These are phyloP conservation scores for Solanum corneliomulleri DNA, from an alignment of 257 asterid species.

Conservation along the genomic window DNA sequence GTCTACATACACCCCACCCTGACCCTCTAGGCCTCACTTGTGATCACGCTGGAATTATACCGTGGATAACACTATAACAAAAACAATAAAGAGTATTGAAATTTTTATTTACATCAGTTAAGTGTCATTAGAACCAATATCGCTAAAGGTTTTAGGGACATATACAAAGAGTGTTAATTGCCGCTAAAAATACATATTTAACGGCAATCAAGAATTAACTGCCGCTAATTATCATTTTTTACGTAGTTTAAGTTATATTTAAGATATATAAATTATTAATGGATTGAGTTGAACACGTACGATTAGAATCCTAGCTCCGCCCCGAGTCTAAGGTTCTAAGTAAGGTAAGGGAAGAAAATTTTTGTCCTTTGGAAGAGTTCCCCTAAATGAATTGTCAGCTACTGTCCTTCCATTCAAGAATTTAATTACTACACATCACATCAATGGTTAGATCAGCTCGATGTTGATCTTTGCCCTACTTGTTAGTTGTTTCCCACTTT, in stretches of 20 bases:
- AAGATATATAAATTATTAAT: too few relatives aligned
- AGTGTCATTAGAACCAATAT: too few relatives aligned
- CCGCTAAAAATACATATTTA: too few relatives aligned
- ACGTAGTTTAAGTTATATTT: too few relatives aligned
- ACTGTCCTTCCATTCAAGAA: background rate
- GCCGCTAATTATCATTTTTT: too few relatives aligned
- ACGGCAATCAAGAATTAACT: too few relatives aligned
- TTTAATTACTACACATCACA: slow-evolving; percentile 6
- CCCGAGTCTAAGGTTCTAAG: background rate
- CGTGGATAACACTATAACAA: too few relatives aligned
- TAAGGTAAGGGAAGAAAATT: background rate
- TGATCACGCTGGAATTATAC: background rate
- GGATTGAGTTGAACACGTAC: background rate
- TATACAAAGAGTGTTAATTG: too few relatives aligned
- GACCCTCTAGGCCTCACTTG: background rate
- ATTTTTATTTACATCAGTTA: too few relatives aligned
- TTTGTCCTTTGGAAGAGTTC: background rate
- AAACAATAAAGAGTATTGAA: too few relatives aligned
- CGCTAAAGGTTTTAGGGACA: too few relatives aligned
- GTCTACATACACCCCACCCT: background rate
- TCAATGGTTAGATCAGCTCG: background rate
- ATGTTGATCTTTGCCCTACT: slow-evolving; percentile 2
- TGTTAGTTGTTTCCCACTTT: slow-evolving; percentile 15
- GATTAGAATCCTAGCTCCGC: background rate
- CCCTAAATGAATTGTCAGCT: background rate